Conservation (phyloP, 257 asterid genomes). For the Vinca minor region DNA sequence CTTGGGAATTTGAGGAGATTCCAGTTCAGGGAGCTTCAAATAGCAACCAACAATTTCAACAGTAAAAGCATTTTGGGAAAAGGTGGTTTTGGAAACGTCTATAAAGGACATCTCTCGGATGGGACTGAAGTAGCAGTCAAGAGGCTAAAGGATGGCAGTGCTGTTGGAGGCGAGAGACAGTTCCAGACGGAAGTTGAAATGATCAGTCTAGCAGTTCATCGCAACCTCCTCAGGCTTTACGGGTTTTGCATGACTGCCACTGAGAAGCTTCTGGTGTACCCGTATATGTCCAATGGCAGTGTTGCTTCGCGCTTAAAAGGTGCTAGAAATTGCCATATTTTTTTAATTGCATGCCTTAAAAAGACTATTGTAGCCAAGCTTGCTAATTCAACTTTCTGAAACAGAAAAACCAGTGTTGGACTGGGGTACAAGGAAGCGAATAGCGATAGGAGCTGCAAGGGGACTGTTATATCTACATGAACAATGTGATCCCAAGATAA, state of each 20-base stretch:
- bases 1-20: constrained; percentile 80
- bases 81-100: constrained; percentile 93
- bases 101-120: constrained; percentile 66
- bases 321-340: constrained; percentile 12
- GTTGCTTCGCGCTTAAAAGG: constrained; percentile 98
- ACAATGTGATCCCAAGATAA: constrained; percentile 97
- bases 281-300: constrained; percentile 93
- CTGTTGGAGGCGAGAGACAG: constrained; percentile 75
- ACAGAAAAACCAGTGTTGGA: constrained; percentile 81
- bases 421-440: constrained; percentile 79
- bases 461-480: constrained; percentile 89
- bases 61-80: constrained; percentile 74
- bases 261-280: constrained; percentile 83
- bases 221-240: constrained; percentile 73
- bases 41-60: constrained; percentile 80
- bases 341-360: not conserved
- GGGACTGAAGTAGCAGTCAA: constrained; percentile 91
- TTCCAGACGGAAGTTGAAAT: constrained; percentile 93
- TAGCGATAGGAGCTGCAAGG: constrained; percentile 86
- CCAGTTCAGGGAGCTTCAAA: constrained; percentile 70
- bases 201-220: constrained; percentile 93
- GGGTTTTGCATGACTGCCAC: constrained; percentile 87
- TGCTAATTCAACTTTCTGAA: constrained; percentile 3
- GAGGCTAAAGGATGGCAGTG: constrained; percentile 78
- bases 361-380: not conserved